A percentile compares a stretch with the other conserved stretches of the same genome.
These are phyloP conservation scores for Leccinum angustisporum DNA, from an alignment of 1,284 basidiomycete species.

Conservation along the genomic window DNA sequence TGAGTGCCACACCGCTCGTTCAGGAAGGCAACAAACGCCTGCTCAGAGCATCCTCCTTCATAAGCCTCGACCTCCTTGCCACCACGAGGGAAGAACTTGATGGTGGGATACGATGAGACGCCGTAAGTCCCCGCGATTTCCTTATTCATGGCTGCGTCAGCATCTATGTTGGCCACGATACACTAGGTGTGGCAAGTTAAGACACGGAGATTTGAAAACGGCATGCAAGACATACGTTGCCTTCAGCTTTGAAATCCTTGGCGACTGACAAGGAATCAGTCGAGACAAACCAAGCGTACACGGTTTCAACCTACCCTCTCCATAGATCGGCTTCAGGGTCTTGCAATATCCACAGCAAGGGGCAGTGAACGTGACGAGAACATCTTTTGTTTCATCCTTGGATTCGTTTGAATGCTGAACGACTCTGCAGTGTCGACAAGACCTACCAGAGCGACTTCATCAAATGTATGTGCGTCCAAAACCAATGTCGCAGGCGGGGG, in stretches of 20 bases:
- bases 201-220: neutral
- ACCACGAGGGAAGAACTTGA: slow-evolving; percentile 91
- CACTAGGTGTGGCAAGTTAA: slow-evolving; percentile 48
- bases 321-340: slow-evolving; percentile 83
- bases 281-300: slow-evolving; percentile 1
- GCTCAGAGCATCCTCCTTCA: slow-evolving; percentile 64
- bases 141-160: slow-evolving; percentile 81
- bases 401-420: slow-evolving; percentile 6
- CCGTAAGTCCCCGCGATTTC: slow-evolving; percentile 75
- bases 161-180: slow-evolving; percentile 88
- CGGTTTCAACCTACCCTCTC: slow-evolving; percentile 47
- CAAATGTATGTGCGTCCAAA: slow-evolving; percentile 73
- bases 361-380: slow-evolving; percentile 89
- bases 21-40: slow-evolving; percentile 68
- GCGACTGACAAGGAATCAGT: slow-evolving; percentile 53
- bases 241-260: slow-evolving; percentile 74
- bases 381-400: slow-evolving; percentile 76
- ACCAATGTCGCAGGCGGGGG: slow-evolving; percentile 73
- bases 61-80: slow-evolving; percentile 64
- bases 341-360: slow-evolving; percentile 92
- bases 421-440: neutral
- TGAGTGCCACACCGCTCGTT: slow-evolving; percentile 91
- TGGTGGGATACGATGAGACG: slow-evolving; percentile 81
- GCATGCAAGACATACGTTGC: slow-evolving; percentile 50
- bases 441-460: slow-evolving; percentile 69